phyloP scores from a whole-genome alignment of 2,329 filamentous ascomycete genomes.

The Botrytis galanthina region DNA sequence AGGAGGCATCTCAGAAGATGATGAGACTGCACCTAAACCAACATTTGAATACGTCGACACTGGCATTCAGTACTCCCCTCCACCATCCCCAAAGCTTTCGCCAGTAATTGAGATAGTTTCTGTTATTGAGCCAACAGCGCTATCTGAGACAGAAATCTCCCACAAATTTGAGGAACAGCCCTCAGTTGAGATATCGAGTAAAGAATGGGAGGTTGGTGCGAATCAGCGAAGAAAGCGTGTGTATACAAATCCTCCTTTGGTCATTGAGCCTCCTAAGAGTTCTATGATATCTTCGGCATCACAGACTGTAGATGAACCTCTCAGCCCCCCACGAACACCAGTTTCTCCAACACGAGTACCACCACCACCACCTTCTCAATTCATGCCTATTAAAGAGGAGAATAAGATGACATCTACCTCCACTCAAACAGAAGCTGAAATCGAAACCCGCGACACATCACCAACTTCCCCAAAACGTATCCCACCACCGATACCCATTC shows the following conservation, averaged over 20 bases:
- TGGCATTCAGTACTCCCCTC: conserved; percentile 82
- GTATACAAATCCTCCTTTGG: conserved; percentile 50
- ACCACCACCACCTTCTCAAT: conserved; percentile 40
- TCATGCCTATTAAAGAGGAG: conserved; percentile 30
- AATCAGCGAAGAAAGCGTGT: conserved; percentile 73
- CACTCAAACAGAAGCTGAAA: conserved; percentile 57
- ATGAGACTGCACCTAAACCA: conserved; percentile 43
- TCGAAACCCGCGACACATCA: conserved; percentile 35
- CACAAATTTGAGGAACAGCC: conserved; percentile 34
- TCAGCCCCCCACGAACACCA: conserved; percentile 66
- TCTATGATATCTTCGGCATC: conserved; percentile 64
- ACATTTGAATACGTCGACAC: conserved; percentile 65
- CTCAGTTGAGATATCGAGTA: conserved; percentile 40
- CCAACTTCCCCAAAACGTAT: conserved; percentile 30
- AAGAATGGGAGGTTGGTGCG: conserved; percentile 63
- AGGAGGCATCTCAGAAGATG: conserved; percentile 51
- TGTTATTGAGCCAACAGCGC: conserved; percentile 44
- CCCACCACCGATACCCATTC: conserved; percentile 55
- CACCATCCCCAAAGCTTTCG: conserved; percentile 63
- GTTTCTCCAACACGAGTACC: conserved; percentile 49
- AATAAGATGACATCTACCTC: conserved; percentile 52
- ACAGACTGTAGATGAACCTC: conserved; percentile 60
- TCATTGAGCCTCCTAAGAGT: conserved; percentile 47
- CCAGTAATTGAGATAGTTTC: conserved; percentile 41
- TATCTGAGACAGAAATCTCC: neutral